Evolutionary conservation across 176 grass and related monocot species (phyloP).

Genomic region (Eragrostis curvula): DNA sequence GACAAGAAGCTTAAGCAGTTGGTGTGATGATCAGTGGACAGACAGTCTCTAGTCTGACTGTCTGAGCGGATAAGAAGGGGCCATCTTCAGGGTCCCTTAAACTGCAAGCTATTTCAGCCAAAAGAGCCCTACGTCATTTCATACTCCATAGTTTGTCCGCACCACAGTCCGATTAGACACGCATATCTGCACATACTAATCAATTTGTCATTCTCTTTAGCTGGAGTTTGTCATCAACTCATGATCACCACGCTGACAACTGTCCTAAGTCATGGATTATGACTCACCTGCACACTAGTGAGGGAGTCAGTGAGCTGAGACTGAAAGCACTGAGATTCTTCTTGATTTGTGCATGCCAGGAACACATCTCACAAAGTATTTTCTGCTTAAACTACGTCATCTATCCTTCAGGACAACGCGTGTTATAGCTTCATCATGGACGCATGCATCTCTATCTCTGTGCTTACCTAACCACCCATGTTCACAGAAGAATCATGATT

Average conservation of each 20-base stretch:
- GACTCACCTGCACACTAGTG: slow-evolving; percentile 11
- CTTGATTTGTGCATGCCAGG: not conserved
- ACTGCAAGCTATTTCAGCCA: slow-evolving; percentile 1
- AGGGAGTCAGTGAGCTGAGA: slow-evolving; percentile 19
- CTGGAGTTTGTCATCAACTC: slow-evolving; percentile 3
- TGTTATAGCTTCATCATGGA: slow-evolving; percentile 21
- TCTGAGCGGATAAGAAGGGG: slow-evolving; percentile 34
- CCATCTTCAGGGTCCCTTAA: slow-evolving; percentile 23
- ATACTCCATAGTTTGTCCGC: slow-evolving; percentile 37
- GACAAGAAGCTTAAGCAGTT: not conserved
- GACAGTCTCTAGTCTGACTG: slow-evolving; percentile 6
- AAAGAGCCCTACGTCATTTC: slow-evolving; percentile 21
- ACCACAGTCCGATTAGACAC: slow-evolving; percentile 20
- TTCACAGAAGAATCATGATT: slow-evolving; percentile 40
- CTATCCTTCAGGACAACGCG: slow-evolving; percentile 7
- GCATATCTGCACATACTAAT: slow-evolving; percentile 13
- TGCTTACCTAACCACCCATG: slow-evolving; percentile 32
- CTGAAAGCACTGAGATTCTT: slow-evolving; percentile 15
- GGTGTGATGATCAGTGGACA: slow-evolving; percentile 9
- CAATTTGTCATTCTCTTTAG: slow-evolving; percentile 2
- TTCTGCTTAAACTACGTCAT: not conserved
- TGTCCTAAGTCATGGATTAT: not conserved
- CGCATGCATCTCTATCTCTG: slow-evolving; percentile 11
- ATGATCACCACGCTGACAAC: slow-evolving; percentile 30
- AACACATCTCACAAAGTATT: slow-evolving; percentile 14